Evolutionary conservation across 208 protist genomes (phyloP).

Genomic region (Vickermania ingenoplastis): DNA sequence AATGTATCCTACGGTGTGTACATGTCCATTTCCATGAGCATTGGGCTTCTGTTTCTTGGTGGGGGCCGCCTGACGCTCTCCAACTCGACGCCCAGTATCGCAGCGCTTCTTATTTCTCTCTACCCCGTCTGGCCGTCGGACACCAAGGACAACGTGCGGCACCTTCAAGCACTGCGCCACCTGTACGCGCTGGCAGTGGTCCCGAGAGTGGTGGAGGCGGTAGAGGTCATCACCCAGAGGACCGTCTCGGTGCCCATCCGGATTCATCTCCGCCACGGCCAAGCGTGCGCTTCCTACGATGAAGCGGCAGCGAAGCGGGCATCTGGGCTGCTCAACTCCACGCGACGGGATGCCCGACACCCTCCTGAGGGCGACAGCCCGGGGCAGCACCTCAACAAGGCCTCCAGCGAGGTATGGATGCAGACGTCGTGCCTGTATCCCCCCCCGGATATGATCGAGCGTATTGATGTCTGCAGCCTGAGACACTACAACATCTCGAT

Average conservation of each 20-base stretch:
- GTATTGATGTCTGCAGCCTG: slow-evolving; percentile 57
- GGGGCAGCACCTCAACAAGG: slow-evolving; percentile 11
- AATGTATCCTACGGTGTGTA: slow-evolving; percentile 87
- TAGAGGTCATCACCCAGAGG: slow-evolving; percentile 82
- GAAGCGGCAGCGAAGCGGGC: background rate
- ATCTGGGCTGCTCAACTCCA: background rate
- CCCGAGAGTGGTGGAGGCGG: slow-evolving; percentile 82
- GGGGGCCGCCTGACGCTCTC: slow-evolving; percentile 84
- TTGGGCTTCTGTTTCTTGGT: slow-evolving; percentile 94
- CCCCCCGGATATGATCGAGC: slow-evolving; percentile 42
- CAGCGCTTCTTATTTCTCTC: slow-evolving; percentile 87
- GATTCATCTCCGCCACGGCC: slow-evolving; percentile 32
- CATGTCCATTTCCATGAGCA: slow-evolving; percentile 91
- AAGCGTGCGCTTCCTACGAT: slow-evolving; percentile 6
- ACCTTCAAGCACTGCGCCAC: slow-evolving; percentile 88
- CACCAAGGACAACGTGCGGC: slow-evolving; percentile 86
- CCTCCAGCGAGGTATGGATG: slow-evolving; percentile 38
- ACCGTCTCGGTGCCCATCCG: slow-evolving; percentile 61
- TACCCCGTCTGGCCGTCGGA: slow-evolving; percentile 90
- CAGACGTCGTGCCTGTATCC: slow-evolving; percentile 71
- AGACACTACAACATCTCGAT: slow-evolving; percentile 56
- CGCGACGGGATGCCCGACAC: background rate
- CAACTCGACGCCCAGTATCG: slow-evolving; percentile 70
- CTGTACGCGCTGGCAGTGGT: slow-evolving; percentile 93
- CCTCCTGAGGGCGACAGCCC: slow-evolving; percentile 2